These are phyloP conservation scores for Backusella australiensis DNA, from an alignment of 192 early-diverging fungal species.

Conservation along the genomic window DNA sequence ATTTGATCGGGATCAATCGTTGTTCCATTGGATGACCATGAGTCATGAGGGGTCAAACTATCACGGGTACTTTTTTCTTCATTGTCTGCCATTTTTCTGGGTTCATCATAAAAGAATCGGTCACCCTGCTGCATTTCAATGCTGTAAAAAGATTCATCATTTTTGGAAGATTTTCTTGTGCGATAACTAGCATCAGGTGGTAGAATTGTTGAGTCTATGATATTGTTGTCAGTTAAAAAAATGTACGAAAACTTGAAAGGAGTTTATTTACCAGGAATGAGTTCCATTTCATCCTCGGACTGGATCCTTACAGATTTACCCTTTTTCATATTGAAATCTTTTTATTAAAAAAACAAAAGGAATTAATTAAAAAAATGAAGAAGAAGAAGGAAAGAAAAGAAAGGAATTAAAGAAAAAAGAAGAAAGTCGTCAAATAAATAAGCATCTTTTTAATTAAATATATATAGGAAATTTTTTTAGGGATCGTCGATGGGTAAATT, in stretches of 20 bases:
- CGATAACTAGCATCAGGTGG: conserved; percentile 6
- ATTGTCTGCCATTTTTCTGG: not conserved
- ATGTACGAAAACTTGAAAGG: not conserved
- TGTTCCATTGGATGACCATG: not conserved
- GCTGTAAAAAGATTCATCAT: conserved; percentile 4
- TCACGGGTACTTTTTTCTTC: not conserved
- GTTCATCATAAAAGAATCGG: conserved; percentile 4
- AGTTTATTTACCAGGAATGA: conserved; percentile 11
- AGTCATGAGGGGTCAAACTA: not conserved
- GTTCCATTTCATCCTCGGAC: conserved; percentile 9
- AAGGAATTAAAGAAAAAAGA: not conserved
- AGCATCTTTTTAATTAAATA: not conserved
- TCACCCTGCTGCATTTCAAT: conserved; percentile 6
- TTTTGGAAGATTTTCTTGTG: not conserved
- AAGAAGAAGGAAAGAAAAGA: not conserved
- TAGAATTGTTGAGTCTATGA: not conserved
- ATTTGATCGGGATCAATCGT: not conserved
- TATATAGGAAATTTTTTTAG: not conserved
- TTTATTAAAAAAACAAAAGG: not conserved
- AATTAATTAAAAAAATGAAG: not conserved
- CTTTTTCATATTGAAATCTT: not conserved
- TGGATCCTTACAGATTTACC: conserved; percentile 18
- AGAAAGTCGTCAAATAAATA: not conserved
- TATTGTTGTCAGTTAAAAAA: not conserved
- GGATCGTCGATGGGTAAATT: not conserved